Conservation (phyloP, 164 flowering plant species). For the Kalanchoe fedtschenkoi region DNA sequence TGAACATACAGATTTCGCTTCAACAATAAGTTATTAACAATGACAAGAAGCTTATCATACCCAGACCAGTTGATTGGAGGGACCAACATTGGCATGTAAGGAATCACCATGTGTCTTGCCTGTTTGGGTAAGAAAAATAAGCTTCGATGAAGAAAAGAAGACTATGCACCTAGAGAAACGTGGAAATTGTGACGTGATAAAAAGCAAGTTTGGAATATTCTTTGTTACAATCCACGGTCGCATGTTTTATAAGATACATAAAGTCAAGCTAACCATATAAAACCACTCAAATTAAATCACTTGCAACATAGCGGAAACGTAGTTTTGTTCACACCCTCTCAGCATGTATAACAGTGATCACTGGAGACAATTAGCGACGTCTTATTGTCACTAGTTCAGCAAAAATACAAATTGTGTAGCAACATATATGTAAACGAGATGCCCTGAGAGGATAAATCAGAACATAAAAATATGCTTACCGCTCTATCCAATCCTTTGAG, state of each 20-base stretch:
- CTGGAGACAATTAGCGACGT: neutral
- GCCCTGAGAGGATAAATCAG: neutral
- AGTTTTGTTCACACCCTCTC: neutral
- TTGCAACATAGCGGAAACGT: neutral
- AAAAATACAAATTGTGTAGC: neutral
- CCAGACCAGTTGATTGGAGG: conserved; percentile 65
- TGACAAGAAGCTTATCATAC: conserved; percentile 20
- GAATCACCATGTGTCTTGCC: conserved; percentile 69
- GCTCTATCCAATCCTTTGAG: conserved; percentile 53
- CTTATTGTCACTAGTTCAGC: neutral
- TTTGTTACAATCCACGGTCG: neutral
- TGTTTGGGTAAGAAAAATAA: conserved; percentile 16
- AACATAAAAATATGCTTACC: conserved; percentile 20
- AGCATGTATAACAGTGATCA: neutral
- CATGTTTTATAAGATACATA: neutral
- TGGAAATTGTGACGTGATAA: neutral
- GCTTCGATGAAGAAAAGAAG: neutral
- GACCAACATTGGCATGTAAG: conserved; percentile 73
- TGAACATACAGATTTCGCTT: neutral
- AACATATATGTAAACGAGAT: neutral
- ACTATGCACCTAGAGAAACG: neutral
- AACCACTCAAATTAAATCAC: neutral
- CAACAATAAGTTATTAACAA: neutral
- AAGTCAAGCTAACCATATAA: neutral
- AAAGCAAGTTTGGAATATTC: no score